Percentiles rank a stretch among this genome's conserved stretches.
phyloP scores from a whole-genome alignment of 2,329 filamentous ascomycete genomes.

The Knufia fluminis region DNA sequence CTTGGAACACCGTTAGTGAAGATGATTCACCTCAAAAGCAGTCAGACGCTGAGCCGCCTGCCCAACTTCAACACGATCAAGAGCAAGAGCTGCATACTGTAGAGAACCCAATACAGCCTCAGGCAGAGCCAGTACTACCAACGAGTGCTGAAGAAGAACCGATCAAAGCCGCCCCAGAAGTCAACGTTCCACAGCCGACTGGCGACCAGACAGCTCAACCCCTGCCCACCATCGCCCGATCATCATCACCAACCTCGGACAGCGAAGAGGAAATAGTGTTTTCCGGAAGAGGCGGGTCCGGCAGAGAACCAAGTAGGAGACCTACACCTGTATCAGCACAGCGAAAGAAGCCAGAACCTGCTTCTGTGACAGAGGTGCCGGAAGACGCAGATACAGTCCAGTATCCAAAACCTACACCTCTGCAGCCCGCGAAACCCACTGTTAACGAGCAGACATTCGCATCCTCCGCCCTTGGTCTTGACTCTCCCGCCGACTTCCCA shows the following conservation, averaged over 20 bases:
- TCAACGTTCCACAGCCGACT: not conserved
- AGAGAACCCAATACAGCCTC: not conserved
- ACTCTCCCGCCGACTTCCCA: not conserved
- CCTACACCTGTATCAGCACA: not conserved
- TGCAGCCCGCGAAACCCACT: not conserved
- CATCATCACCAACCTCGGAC: slow-evolving; percentile 15
- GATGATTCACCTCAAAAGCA: slow-evolving; percentile 7
- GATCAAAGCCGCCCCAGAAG: not conserved
- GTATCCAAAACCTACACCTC: not conserved
- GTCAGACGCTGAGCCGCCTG: not conserved
- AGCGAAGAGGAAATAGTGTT: slow-evolving; percentile 22
- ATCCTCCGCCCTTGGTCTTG: not conserved
- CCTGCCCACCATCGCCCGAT: not conserved
- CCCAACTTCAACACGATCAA: slow-evolving; percentile 12
- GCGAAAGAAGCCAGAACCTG: too few relatives aligned
- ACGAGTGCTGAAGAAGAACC: not conserved
- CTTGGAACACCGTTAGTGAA: slow-evolving; percentile 6
- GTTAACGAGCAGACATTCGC: not conserved
- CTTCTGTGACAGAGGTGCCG: not conserved
- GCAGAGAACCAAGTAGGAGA: slow-evolving; percentile 3
- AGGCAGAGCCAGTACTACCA: not conserved
- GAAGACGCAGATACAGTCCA: not conserved
- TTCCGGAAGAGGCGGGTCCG: slow-evolving; percentile 12
- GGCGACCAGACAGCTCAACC: not conserved
- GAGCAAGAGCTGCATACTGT: slow-evolving; percentile 12